Base-by-base conservation (phyloP, 1,284 basidiomycete genomes). In the Ustilago hordei region DNA sequence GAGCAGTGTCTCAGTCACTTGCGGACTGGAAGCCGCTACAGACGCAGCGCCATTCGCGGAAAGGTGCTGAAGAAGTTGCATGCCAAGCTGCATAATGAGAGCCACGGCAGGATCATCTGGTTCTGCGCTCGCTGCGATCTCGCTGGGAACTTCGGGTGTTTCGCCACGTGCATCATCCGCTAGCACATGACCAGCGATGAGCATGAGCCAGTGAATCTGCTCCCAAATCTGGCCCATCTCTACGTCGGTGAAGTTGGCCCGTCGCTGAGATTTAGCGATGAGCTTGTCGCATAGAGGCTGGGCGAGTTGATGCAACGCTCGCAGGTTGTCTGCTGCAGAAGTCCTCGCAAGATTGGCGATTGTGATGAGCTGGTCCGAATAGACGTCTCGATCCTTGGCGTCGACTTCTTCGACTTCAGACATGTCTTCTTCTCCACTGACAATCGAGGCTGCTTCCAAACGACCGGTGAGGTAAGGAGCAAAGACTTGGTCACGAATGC, bases 161-260 rank as follows among this genome's bases (percentile, higher is more conserved):
- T 85, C 84, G 52, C 81, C 80, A 4, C 55, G 57, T 8, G 71
- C 59, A 19, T 76, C 66, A 32, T 85, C 84, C 4, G 81, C 80
- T 6, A 85, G 47, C 8, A 82, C 57, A 34, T 84, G 78, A 1
- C 78, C 84, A 3, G 66, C 65, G 11, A 85, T 79, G 39, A 85
- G 59, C 11, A 75, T 41, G 23, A 82, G 64, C 84, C 82, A 84
- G 55, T 85, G 82, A 9, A 79, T 60, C 58, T 83, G 80, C 55
- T 85, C 84, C 84, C 84, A 85, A 3, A 55, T 50, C 58, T 75
- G 77, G 3, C 77, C 80, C 39, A 78, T 36, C 53, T 75, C 63
- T 5, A 67, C 47, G 13, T 64, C 60, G 23, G 48, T 47, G 19
- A 67, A 45, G 12, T 41, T 53, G 23, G 54, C 45, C 23, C 62